Conservation (phyloP, 768 basidiomycete genomes). For the Lactarius tabidus region DNA sequence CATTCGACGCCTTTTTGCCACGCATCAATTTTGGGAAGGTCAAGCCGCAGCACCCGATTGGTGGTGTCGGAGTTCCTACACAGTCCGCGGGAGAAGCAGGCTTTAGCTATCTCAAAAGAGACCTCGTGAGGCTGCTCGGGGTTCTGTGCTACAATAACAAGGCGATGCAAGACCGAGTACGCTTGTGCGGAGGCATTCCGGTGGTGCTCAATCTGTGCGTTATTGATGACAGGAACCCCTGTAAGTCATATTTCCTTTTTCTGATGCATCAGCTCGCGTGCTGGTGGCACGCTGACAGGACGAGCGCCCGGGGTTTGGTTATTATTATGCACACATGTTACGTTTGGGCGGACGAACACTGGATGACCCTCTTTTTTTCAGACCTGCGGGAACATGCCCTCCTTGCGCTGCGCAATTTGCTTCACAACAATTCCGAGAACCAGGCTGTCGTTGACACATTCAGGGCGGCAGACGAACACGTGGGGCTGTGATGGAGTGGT, state of each 20-base stretch:
- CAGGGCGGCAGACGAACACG: slow-evolving; percentile 52
- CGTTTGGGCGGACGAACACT: slow-evolving; percentile 10
- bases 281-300: neutral
- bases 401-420: slow-evolving; percentile 73
- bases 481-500: slow-evolving; percentile 58
- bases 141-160: slow-evolving; percentile 62
- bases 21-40: slow-evolving; percentile 77
- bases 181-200: slow-evolving; percentile 68
- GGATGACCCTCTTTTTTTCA: slow-evolving; percentile 32
- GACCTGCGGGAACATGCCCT: slow-evolving; percentile 92
- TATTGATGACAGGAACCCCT: slow-evolving; percentile 87
- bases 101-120: slow-evolving; percentile 82
- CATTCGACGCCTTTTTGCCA: slow-evolving; percentile 80
- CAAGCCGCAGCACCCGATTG: slow-evolving; percentile 30
- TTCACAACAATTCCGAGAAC: slow-evolving; percentile 73
- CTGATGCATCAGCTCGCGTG: neutral
- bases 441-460: slow-evolving; percentile 75
- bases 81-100: slow-evolving; percentile 42
- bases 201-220: slow-evolving; percentile 87
- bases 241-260: slow-evolving; percentile 46
- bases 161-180: slow-evolving; percentile 68
- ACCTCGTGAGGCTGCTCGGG: slow-evolving; percentile 86
- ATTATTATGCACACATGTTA: neutral
- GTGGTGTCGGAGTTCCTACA: neutral
- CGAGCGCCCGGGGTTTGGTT: neutral